A percentile compares a stretch with the other conserved stretches of the same genome.
These are phyloP conservation scores for Metrosideros polymorpha DNA, from an alignment of 441 rosid genomes.

Conservation along the genomic window DNA sequence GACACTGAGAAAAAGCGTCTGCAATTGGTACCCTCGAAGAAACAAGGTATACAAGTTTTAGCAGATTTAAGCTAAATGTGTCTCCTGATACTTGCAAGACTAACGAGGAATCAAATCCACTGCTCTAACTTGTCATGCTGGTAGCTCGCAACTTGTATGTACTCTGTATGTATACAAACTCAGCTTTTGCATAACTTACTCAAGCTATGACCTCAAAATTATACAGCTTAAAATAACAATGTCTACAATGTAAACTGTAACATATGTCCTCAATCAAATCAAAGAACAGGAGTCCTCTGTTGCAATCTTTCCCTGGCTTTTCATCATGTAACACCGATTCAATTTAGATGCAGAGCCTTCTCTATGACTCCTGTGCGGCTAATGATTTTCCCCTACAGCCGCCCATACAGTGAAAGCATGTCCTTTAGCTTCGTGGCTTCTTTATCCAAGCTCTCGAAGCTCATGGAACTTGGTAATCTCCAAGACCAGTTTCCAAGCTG, in stretches of 20 bases:
- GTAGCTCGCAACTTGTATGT: not conserved
- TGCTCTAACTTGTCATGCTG: not conserved
- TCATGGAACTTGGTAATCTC: conserved; percentile 63
- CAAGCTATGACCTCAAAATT: not conserved
- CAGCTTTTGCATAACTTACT: not conserved
- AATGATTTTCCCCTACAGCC: conserved; percentile 22
- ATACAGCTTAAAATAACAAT: not conserved
- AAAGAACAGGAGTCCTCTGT: not conserved
- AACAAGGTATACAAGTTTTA: not conserved
- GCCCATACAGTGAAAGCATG: conserved; percentile 55
- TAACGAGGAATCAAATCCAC: not conserved
- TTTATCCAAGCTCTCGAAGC: conserved; percentile 50
- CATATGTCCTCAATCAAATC: not conserved
- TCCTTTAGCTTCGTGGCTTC: conserved; percentile 50
- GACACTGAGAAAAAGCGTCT: not conserved
- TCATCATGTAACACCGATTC: not conserved
- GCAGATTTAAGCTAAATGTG: not conserved
- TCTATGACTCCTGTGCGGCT: not conserved
- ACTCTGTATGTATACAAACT: not conserved
- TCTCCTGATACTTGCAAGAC: not conserved
- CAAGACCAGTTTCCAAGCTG: conserved; percentile 92
- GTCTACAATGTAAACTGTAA: not conserved
- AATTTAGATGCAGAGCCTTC: not conserved
- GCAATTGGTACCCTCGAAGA: not conserved
- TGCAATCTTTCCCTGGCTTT: not conserved